Base-by-base conservation (phyloP, 2,329 filamentous ascomycete genomes). In the Fusarium nurragi region DNA sequence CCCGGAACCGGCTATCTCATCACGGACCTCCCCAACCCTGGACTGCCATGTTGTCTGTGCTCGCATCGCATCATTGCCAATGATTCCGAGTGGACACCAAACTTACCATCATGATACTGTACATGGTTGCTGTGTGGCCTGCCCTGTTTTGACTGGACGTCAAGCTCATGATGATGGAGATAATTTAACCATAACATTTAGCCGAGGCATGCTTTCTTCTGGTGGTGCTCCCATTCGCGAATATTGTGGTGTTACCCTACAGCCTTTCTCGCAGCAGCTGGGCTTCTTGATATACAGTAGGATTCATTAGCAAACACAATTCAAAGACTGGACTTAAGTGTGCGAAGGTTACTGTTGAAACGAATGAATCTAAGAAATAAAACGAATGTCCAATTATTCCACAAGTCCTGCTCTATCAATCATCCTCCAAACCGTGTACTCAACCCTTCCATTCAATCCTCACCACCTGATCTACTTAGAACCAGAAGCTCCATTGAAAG, bases 401-500 rank as follows among this genome's bases (percentile, higher is more conserved):
- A 12, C 19, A 9, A 10, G 13, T 14, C 45, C 21, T 30, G 10
- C 13, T 49, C 22, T 39, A 32, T 14, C 19, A n/a, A 34, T 34
- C 16, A 34, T 34, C 16, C 9, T 16, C n/a, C 23, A 18, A 19
- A 16, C 4, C 18, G 39, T 4, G 10, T 13, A n/a, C 16, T 32
- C 22, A 36, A 26, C 21, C 18, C 13, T 5, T 7, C 16, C 10
- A n/a, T 4, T 3, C 11, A 13, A 14, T 2, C 18, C 44, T 10
- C 8, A 18, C 12, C 10, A 14, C 19, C n/a, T 11, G 8, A 14
- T 8, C 16, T 11, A 38, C 8, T 11, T 16, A 3, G 37, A 39
- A 25, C 18, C n/a, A 43, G 32, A 34, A n/a, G 47, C 67, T 9
- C 81, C 81, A 64, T 86, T 85, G 75, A 81, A 84, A 26, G 77